These are phyloP conservation scores for Anthostomella pinea DNA, from an alignment of 2,329 filamentous ascomycete species.

Conservation along the genomic window DNA sequence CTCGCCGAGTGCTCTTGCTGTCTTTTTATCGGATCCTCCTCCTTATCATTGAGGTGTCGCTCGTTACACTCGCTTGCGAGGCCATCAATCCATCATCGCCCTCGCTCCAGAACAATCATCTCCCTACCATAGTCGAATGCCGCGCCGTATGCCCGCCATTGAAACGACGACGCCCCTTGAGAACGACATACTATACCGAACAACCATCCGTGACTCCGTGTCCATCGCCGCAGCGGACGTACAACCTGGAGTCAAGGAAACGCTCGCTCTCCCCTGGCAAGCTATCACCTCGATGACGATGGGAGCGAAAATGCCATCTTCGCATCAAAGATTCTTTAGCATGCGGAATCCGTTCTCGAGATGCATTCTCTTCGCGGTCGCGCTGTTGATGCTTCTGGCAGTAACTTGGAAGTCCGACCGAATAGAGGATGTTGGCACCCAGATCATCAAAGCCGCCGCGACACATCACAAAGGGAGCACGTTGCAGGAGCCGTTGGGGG, in stretches of 20 bases:
- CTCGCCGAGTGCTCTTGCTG: conserved; percentile 13
- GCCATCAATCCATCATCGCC: conserved; percentile 5
- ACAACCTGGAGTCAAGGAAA: conserved; percentile 15
- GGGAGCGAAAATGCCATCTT: conserved; percentile 38
- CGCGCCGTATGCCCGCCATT: conserved; percentile 16
- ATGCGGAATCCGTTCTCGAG: conserved; percentile 49
- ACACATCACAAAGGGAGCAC: conserved; percentile 32
- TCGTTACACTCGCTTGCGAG: conserved; percentile 20
- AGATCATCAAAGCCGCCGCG: conserved; percentile 40
- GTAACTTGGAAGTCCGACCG: conserved; percentile 41
- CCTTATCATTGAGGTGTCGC: conserved; percentile 17
- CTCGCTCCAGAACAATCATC: background rate
- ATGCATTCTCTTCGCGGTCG: conserved; percentile 42
- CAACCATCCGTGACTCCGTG: too few species aligned
- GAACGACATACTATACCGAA: conserved; percentile 4
- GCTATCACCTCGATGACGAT: conserved; percentile 26
- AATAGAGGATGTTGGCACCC: conserved; percentile 38
- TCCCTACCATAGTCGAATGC: conserved; percentile 12
- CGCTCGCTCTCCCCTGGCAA: conserved; percentile 18
- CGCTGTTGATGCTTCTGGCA: conserved; percentile 41
- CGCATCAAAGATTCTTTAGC: conserved; percentile 42
- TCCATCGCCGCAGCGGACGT: too few species aligned
- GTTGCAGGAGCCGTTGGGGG: conserved; percentile 30
- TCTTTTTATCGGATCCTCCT: conserved; percentile 10
- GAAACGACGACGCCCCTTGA: background rate